phyloP scores from a whole-genome alignment of 495 filamentous ascomycete species.

The Penicillium coprophilum region DNA sequence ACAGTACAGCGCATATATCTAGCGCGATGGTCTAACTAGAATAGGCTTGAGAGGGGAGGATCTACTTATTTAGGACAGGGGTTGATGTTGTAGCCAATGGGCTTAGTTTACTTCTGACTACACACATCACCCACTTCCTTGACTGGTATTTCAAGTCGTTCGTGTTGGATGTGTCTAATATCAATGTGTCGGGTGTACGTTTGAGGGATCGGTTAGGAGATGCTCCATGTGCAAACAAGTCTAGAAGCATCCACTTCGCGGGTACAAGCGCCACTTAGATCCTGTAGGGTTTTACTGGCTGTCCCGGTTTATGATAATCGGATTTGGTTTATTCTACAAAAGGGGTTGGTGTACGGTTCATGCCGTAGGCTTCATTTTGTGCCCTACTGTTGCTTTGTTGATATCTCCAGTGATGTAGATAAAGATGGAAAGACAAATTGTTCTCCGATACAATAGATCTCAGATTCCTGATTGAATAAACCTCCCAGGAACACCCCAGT shows the following conservation, averaged over 20 bases:
- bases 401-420: background rate
- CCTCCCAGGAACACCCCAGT: background rate
- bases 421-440: background rate
- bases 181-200: background rate
- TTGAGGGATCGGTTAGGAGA: background rate
- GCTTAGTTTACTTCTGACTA: background rate
- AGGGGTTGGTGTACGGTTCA: background rate
- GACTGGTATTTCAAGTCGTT: background rate
- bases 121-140: background rate
- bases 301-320: background rate
- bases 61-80: background rate
- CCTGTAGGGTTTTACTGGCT: background rate
- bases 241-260: background rate
- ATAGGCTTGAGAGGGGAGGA: background rate
- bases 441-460: background rate
- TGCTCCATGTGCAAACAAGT: background rate
- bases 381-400: background rate
- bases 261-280: background rate
- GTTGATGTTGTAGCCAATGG: background rate
- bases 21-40: background rate
- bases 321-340: background rate
- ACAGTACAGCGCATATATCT: conserved; percentile 3
- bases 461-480: background rate
- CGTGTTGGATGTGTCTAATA: background rate
- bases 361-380: background rate